Conservation (phyloP, 305 asterid species). For the Fraxinus sp. region DNA sequence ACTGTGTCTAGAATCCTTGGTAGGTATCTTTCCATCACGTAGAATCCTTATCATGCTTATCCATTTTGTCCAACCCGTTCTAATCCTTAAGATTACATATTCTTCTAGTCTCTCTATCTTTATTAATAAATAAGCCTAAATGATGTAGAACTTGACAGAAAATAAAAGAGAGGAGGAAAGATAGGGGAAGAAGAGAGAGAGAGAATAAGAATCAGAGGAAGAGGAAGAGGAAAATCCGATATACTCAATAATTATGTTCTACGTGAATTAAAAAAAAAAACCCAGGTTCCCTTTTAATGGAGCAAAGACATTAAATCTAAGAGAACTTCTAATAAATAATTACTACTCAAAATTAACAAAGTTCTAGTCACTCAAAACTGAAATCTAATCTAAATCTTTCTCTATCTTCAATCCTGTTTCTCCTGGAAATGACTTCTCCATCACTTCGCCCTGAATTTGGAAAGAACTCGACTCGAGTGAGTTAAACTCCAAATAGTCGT, state of each 20-base stretch:
- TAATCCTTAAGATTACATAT: not conserved
- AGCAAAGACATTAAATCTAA: not conserved
- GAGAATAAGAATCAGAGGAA: not conserved
- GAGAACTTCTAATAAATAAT: not conserved
- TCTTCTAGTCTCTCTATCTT: not conserved
- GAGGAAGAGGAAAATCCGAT: not conserved
- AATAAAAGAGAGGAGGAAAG: not conserved
- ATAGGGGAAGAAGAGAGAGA: not conserved
- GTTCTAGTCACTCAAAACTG: not conserved
- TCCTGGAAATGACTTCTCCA: not conserved
- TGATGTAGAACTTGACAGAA: not conserved
- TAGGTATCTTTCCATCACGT: not conserved
- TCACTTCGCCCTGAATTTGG: not conserved
- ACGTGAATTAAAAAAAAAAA: not conserved
- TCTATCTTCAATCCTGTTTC: not conserved
- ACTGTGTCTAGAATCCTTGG: not conserved
- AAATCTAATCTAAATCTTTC: not conserved
- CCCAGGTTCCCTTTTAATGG: not conserved
- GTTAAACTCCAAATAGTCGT: not conserved
- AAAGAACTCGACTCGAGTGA: not conserved
- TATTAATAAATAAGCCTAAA: not conserved
- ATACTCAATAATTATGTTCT: not conserved
- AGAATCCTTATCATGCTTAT: too few species aligned
- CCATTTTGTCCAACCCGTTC: too few species aligned
- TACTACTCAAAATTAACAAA: not conserved